Evolutionary conservation across 106 monocot genomes (phyloP).

Genomic region (Apostasia ramifera): DNA sequence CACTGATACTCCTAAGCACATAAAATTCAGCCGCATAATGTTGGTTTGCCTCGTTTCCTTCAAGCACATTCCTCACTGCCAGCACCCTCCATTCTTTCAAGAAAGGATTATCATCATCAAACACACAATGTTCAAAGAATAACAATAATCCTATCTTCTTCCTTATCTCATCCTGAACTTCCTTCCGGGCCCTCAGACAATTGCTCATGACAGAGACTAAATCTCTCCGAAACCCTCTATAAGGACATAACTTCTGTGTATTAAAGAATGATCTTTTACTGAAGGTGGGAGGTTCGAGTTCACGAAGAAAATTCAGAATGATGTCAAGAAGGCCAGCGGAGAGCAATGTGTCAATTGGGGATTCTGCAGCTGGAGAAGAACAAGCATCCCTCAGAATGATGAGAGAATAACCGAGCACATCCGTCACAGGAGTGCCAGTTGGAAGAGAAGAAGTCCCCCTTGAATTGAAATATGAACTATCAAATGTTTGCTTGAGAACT

Average conservation of each 20-base stretch:
- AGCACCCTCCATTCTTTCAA: conserved; percentile 65
- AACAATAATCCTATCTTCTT: conserved; percentile 29
- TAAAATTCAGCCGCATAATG: conserved; percentile 37
- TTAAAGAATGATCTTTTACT: conserved; percentile 31
- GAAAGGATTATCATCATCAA: conserved; percentile 63
- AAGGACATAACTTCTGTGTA: conserved; percentile 41
- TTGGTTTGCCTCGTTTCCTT: conserved; percentile 70
- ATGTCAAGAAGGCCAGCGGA: conserved; percentile 26
- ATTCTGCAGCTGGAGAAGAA: neutral
- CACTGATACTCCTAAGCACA: conserved; percentile 34
- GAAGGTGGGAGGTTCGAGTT: conserved; percentile 50
- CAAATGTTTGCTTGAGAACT: conserved; percentile 26
- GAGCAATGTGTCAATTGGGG: conserved; percentile 19
- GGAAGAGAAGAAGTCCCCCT: conserved; percentile 34
- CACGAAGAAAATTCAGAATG: conserved; percentile 35
- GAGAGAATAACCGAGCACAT: conserved; percentile 60
- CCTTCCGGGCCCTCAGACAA: conserved; percentile 32
- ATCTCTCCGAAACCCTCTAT: conserved; percentile 61
- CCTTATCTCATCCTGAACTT: conserved; percentile 63
- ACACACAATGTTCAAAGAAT: conserved; percentile 61
- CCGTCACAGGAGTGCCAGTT: conserved; percentile 31
- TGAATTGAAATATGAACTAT: conserved; percentile 32
- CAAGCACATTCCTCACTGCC: conserved; percentile 46
- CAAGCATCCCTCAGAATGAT: conserved; percentile 48
- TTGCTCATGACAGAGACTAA: conserved; percentile 54